Evolutionary conservation across 495 filamentous ascomycete genomes (phyloP), one percentile per base, ranked within the genome.

Genomic region (Penicillium desertorum): DNA sequence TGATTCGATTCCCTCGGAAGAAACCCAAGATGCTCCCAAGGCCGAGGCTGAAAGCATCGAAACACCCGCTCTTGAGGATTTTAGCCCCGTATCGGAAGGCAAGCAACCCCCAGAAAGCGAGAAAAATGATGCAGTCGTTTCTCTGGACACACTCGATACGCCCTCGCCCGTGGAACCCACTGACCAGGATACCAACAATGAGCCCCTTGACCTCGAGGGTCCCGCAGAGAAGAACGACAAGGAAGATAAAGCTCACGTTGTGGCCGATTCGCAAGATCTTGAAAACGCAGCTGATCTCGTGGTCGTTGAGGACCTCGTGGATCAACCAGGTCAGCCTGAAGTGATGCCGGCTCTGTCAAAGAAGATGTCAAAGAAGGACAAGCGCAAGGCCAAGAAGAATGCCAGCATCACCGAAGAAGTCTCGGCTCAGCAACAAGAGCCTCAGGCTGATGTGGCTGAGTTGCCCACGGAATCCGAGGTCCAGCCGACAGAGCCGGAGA

Each of bases 311-410:
- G 39, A 52, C 19, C 32, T 58, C 12, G 57, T 48, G n/a, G 59
- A 61, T 14, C 54, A 29, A 22, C 23, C 45, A 9, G 36, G 3
- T 22, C 58, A 59, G 43, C 23, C 54, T 5, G 46, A 63, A 41
- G 44, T 52, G 6, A 44, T 25, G 0, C 41, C 57, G 4, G 37
- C 59, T 43, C 16, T 67, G 42, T 60, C 63, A 9, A 67, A 53
- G 46, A 74, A 76, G 50, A 59, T 70, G 23, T 70, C 69, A 16
- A 73, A 74, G 56, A 75, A 74, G 45, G 71, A 79, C 29, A 73
- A 73, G 61, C 74, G 75, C 23, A 76, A 70, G 42, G 57, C 52
- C 20, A 75, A 74, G 59, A 67, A 71, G 51, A 60, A 58, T 36
- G 22, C 51, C 27, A 59, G 23, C 1, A 23, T 20, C n/a, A 16